Evolutionary conservation across 2,329 filamentous ascomycete species (phyloP).

Genomic region (Cadophora sp.): DNA sequence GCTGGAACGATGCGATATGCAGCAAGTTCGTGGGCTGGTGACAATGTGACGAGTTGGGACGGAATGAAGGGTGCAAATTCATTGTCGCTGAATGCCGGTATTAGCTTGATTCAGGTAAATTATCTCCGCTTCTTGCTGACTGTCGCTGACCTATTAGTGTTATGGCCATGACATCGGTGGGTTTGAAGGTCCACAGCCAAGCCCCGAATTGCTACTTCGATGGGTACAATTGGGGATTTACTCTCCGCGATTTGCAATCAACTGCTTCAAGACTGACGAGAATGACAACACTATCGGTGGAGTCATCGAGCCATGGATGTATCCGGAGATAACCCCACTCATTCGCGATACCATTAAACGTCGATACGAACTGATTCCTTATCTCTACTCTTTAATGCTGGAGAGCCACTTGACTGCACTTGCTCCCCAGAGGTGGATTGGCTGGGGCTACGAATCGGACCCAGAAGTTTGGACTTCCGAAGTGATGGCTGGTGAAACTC

Average conservation of each 20-base stretch:
- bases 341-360: conserved; percentile 71
- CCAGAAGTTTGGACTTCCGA: conserved; percentile 67
- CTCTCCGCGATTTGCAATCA: conserved; percentile 76
- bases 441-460: conserved; percentile 74
- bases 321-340: conserved; percentile 67
- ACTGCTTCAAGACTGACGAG: conserved; percentile 76
- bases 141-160: conserved; percentile 47
- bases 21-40: conserved; percentile 76
- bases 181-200: conserved; percentile 76
- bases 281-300: conserved; percentile 71
- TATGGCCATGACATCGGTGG: conserved; percentile 79
- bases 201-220: conserved; percentile 72
- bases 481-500: conserved; percentile 68
- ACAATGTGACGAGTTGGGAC: conserved; percentile 77
- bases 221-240: conserved; percentile 77
- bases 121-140: background rate
- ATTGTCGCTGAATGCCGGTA: conserved; percentile 69
- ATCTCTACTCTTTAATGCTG: conserved; percentile 70
- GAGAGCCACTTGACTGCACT: conserved; percentile 65
- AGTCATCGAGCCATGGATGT: conserved; percentile 82
- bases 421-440: conserved; percentile 74
- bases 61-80: conserved; percentile 76
- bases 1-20: conserved; percentile 74
- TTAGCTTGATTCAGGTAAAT: conserved; percentile 67
- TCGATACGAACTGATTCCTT: conserved; percentile 74